Conservation (phyloP, 305 asterid genomes). For the Solanum aculeatissimum region DNA sequence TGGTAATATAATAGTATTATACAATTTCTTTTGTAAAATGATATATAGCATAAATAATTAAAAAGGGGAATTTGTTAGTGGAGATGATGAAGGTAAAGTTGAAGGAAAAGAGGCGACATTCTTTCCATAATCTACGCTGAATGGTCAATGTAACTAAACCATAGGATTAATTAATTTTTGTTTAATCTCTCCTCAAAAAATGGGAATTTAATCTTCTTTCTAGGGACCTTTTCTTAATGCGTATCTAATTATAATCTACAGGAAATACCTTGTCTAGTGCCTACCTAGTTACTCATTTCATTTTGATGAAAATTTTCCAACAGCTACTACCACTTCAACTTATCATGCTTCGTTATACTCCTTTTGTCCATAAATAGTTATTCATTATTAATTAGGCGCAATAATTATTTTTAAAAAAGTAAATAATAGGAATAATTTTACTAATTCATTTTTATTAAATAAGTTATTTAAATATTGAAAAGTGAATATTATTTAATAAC, state of each 20-base stretch:
- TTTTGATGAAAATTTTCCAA: background rate
- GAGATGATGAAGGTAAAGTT: background rate
- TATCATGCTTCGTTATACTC: background rate
- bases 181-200: background rate
- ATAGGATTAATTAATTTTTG: background rate
- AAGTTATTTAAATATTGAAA: too few relatives aligned
- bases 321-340: background rate
- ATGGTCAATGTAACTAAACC: background rate
- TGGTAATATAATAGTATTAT: background rate
- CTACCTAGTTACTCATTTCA: background rate
- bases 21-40: background rate
- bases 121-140: background rate
- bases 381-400: too few relatives aligned
- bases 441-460: too few relatives aligned
- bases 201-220: background rate
- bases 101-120: background rate
- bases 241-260: background rate
- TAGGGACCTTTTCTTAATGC: background rate
- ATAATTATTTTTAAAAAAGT: too few relatives aligned
- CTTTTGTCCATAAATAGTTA: too few relatives aligned
- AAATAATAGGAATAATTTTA: too few relatives aligned
- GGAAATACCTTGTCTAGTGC: background rate
- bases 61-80: background rate
- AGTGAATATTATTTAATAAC: too few relatives aligned
- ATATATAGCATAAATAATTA: background rate